These are phyloP conservation scores for Gossypium stocksii DNA, from an alignment of 345 rosid genomes.

Conservation along the genomic window DNA sequence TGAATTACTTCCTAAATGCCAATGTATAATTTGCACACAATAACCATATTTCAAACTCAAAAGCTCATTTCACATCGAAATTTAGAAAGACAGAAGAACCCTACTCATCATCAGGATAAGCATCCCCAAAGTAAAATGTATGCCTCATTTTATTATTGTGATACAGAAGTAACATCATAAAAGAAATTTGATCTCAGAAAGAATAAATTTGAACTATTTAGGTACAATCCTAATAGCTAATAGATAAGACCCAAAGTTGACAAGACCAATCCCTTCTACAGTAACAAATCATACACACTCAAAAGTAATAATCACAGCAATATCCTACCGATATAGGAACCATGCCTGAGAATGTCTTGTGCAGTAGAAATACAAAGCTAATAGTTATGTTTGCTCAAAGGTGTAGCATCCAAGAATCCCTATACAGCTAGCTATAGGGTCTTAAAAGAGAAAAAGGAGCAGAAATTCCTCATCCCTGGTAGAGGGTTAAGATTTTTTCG, in stretches of 20 bases:
- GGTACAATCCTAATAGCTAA: neutral
- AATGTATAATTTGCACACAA: neutral
- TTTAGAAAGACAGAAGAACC: neutral
- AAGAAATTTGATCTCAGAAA: neutral
- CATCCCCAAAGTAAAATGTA: neutral
- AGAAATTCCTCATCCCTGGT: neutral
- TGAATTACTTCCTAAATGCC: neutral
- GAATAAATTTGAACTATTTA: neutral
- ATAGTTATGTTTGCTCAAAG: conserved; percentile 1
- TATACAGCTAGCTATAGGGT: neutral
- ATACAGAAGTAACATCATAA: neutral
- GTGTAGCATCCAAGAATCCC: neutral
- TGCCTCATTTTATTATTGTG: neutral
- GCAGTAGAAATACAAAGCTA: neutral
- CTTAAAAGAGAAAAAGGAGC: neutral
- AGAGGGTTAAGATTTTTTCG: neutral
- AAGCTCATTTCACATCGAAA: neutral
- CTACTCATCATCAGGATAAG: neutral
- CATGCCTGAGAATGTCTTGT: neutral
- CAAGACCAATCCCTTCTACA: neutral
- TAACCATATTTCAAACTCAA: neutral
- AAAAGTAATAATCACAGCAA: neutral
- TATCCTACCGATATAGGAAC: neutral
- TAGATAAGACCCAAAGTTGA: neutral
- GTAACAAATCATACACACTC: neutral